A percentile compares a stretch with the other conserved stretches of the same genome.
Evolutionary conservation across 805 yeast species (phyloP).

Genomic region (Metschnikowia lachancei): DNA sequence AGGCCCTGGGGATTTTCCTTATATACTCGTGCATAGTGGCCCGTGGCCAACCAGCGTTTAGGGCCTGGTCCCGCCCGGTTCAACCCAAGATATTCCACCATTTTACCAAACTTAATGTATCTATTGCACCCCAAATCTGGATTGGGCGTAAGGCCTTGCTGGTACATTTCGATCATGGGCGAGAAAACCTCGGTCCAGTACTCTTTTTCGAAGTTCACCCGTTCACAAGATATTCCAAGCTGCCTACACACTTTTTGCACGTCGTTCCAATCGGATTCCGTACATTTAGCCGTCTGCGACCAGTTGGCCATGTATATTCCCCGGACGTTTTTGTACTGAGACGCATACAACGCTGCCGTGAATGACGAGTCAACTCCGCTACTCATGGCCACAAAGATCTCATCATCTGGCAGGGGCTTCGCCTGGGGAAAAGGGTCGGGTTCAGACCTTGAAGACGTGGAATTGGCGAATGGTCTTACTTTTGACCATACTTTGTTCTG

Average conservation of each 20-base stretch:
- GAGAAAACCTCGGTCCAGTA: conserved; percentile 91
- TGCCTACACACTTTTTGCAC: conserved; percentile 63
- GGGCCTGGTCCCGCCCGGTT: not conserved
- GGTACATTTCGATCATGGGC: conserved; percentile 81
- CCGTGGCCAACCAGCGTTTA: conserved; percentile 75
- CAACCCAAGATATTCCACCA: conserved; percentile 52
- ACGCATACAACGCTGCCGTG: conserved; percentile 66
- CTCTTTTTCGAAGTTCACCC: conserved; percentile 83
- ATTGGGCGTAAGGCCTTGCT: conserved; percentile 80
- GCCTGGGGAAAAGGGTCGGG: conserved; percentile 32
- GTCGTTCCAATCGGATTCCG: conserved; percentile 86
- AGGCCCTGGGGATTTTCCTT: conserved; percentile 21
- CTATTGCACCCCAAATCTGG: conserved; percentile 91
- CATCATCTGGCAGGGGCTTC: conserved; percentile 52
- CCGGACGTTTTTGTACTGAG: conserved; percentile 54
- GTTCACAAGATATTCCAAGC: conserved; percentile 63
- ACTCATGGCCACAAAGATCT: conserved; percentile 84
- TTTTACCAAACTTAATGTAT: conserved; percentile 80
- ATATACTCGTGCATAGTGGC: conserved; percentile 68
- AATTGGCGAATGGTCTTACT: too few relatives aligned
- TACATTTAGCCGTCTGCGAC: conserved; percentile 66
- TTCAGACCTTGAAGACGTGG: not conserved
- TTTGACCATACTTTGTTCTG: not conserved
- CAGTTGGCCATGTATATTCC: conserved; percentile 96
- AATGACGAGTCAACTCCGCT: conserved; percentile 96